Percentiles rank a stretch among this genome's conserved stretches.
phyloP scores from a whole-genome alignment of 345 rosid genomes.

The Eucalyptus marginata region DNA sequence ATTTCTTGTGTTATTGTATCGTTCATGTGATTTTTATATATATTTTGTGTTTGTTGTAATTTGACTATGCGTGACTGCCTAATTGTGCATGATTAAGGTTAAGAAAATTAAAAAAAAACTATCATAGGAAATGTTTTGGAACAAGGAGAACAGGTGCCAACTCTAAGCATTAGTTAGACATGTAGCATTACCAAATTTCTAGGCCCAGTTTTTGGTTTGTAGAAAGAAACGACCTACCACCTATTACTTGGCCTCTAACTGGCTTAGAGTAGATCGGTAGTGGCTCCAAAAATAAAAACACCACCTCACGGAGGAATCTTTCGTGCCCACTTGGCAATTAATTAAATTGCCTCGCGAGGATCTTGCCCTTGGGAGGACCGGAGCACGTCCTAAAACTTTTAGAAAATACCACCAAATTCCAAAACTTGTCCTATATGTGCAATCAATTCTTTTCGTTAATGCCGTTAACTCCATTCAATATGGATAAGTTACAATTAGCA shows the following conservation, averaged over 20 bases:
- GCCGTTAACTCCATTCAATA: not conserved
- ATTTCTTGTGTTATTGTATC: not conserved
- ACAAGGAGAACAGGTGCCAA: not conserved
- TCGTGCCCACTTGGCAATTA: too few species aligned
- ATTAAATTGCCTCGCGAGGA: too few species aligned
- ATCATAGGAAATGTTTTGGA: not conserved
- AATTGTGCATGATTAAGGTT: too few species aligned
- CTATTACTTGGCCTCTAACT: not conserved
- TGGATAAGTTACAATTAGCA: too few species aligned
- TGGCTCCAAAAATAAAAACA: not conserved
- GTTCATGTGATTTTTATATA: not conserved
- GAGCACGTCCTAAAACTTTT: not conserved
- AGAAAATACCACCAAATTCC: too few species aligned
- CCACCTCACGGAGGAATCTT: too few species aligned
- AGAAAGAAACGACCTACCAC: not conserved
- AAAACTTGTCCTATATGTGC: not conserved
- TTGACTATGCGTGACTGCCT: not conserved
- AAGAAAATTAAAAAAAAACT: too few species aligned
- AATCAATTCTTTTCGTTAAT: fast-evolving
- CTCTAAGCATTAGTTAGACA: not conserved
- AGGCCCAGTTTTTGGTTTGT: not conserved
- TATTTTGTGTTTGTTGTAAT: not conserved
- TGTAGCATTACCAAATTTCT: not conserved
- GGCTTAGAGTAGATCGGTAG: not conserved
- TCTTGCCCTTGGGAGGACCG: not conserved